Conservation (phyloP, 1,284 basidiomycete genomes). For the Jaminaea rosea region DNA sequence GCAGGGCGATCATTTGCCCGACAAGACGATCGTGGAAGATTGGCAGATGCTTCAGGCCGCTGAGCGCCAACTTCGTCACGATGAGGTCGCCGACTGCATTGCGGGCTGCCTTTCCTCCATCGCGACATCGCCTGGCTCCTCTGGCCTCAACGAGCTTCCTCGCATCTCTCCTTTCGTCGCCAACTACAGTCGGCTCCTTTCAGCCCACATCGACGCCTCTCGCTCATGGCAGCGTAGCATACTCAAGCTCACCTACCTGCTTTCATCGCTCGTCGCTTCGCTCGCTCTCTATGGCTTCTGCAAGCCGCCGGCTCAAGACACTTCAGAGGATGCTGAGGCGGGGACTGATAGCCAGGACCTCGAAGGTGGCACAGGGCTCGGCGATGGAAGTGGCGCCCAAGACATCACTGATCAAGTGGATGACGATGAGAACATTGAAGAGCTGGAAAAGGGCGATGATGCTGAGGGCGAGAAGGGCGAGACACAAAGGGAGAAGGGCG, state of each 20-base stretch:
- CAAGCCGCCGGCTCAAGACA: conserved; percentile 33
- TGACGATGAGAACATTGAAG: conserved; percentile 89
- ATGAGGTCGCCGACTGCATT: conserved; percentile 15
- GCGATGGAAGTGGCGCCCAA: conserved; percentile 52
- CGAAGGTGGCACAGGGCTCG: conserved; percentile 44
- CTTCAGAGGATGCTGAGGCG: conserved; percentile 18
- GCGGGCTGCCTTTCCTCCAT: neutral
- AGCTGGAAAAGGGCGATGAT: conserved; percentile 59
- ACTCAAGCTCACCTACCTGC: conserved; percentile 74
- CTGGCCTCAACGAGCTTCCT: conserved; percentile 13
- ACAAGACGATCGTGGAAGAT: conserved; percentile 19
- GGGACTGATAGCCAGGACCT: conserved; percentile 27
- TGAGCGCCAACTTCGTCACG: conserved; percentile 14
- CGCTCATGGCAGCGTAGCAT: conserved; percentile 65
- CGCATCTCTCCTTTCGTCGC: conserved; percentile 31
- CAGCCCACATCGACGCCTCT: conserved; percentile 50
- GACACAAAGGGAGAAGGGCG: conserved; percentile 53
- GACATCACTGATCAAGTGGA: conserved; percentile 45
- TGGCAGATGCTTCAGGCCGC: conserved; percentile 8
- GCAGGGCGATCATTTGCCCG: conserved; percentile 10
- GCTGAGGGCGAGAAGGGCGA: conserved; percentile 47
- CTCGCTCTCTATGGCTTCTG: conserved; percentile 81
- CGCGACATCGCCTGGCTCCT: neutral
- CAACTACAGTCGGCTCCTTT: conserved; percentile 28
- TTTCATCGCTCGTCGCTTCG: conserved; percentile 65